phyloP scores from a whole-genome alignment of 169 alveolate genomes.

The Toxoplasma gondii region DNA sequence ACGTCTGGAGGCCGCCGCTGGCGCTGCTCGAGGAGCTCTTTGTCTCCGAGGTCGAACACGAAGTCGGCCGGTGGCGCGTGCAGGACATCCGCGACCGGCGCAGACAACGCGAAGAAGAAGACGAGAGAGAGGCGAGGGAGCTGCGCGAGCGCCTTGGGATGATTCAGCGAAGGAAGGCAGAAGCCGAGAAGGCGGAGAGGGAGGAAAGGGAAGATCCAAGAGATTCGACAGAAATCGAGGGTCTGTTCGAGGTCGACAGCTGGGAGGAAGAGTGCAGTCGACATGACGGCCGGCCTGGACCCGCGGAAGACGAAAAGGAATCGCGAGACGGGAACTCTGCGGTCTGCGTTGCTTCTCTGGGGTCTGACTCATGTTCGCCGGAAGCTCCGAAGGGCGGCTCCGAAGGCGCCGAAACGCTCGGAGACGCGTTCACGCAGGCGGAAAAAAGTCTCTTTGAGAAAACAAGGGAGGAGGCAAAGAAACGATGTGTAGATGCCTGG shows the following conservation, averaged over 20 bases:
- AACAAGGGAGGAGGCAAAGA: background rate
- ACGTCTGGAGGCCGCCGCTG: background rate
- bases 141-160: background rate
- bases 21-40: conserved; percentile 7
- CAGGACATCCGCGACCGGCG: background rate
- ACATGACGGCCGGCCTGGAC: background rate
- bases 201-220: background rate
- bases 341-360: no score
- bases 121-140: background rate
- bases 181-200: background rate
- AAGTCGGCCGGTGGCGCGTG: background rate
- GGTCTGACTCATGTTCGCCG: no score
- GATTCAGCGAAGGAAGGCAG: background rate
- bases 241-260: background rate
- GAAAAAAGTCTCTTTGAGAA: background rate
- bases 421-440: background rate
- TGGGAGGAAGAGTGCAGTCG: no score
- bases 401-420: background rate
- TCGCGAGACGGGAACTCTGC: no score
- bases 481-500: background rate
- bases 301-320: background rate
- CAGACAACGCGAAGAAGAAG: background rate
- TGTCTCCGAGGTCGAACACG: background rate
- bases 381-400: background rate
- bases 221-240: background rate